phyloP scores from a whole-genome alignment of 345 rosid genomes.

The Turnera subulata region DNA sequence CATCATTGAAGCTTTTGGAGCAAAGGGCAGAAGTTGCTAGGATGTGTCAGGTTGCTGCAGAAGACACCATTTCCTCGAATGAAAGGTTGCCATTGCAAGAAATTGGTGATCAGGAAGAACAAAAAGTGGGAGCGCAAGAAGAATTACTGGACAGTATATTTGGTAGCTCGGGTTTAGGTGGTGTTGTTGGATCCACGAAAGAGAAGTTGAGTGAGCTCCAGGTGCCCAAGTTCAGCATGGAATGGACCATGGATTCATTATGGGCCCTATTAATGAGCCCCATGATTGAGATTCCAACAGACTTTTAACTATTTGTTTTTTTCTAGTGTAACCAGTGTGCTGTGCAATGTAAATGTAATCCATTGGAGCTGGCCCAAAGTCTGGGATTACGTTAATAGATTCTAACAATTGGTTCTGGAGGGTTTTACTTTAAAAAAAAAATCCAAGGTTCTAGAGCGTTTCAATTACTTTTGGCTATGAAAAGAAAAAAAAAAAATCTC shows the following conservation, averaged over 20 bases:
- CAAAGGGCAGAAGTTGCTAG: conserved; percentile 23
- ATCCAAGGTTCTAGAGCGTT: no score
- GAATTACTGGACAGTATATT: neutral
- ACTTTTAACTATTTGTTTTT: neutral
- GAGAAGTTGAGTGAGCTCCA: neutral
- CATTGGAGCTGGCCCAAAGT: no score
- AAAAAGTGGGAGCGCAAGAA: neutral
- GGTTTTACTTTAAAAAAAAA: no score
- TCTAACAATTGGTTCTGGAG: no score
- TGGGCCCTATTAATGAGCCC: neutral
- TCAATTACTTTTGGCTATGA: no score
- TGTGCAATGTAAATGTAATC: no score
- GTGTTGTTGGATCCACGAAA: neutral
- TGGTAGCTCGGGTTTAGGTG: no score
- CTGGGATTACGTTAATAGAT: no score
- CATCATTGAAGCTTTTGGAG: conserved; percentile 33
- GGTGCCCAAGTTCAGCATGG: neutral
- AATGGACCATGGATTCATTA: neutral
- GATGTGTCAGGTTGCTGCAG: neutral
- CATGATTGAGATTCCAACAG: neutral
- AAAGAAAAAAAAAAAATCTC: no score
- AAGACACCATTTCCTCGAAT: neutral
- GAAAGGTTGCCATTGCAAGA: neutral
- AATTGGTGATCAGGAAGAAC: neutral
- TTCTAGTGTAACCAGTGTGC: no score